A percentile compares a stretch with the other conserved stretches of the same genome.
phyloP scores from a whole-genome alignment of 2,329 filamentous ascomycete species.

The Microcyclospora pomicola region DNA sequence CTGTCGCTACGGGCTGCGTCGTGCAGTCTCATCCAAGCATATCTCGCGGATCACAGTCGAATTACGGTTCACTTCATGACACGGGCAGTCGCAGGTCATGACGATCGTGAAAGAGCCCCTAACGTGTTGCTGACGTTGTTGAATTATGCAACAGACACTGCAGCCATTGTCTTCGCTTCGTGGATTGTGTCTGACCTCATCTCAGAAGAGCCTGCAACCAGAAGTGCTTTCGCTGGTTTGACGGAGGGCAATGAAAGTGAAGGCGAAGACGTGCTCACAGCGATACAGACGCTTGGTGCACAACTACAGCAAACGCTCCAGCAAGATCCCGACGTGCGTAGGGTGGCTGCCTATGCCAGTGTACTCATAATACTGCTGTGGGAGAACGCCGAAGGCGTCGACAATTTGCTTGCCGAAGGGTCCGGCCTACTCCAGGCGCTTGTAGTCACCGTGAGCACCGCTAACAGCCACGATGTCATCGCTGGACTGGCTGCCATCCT shows the following conservation, averaged over 20 bases:
- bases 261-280: constrained; percentile 90
- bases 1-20: constrained; percentile 75
- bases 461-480: constrained; percentile 35
- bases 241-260: constrained; percentile 78
- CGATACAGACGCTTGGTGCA: constrained; percentile 74
- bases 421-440: constrained; percentile 60
- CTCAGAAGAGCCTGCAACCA: constrained; percentile 65
- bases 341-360: constrained; percentile 79
- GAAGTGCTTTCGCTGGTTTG: constrained; percentile 64
- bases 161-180: constrained; percentile 79
- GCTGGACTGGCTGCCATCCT: constrained; percentile 67
- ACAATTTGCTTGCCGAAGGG: constrained; percentile 83
- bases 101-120: constrained; percentile 59
- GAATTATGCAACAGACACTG: constrained; percentile 60
- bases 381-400: constrained; percentile 79
- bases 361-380: constrained; percentile 80
- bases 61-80: constrained; percentile 77
- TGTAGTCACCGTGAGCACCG: constrained; percentile 39
- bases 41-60: constrained; percentile 67
- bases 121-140: constrained; percentile 81
- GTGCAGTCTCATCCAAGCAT: constrained; percentile 83
- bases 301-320: constrained; percentile 74
- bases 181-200: constrained; percentile 77
- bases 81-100: constrained; percentile 81
- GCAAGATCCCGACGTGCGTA: constrained; percentile 53